Percentiles rank a stretch among this genome's conserved stretches.
phyloP scores from a whole-genome alignment of 2,329 filamentous ascomycete species.

The Pseudopithomyces chartarum region DNA sequence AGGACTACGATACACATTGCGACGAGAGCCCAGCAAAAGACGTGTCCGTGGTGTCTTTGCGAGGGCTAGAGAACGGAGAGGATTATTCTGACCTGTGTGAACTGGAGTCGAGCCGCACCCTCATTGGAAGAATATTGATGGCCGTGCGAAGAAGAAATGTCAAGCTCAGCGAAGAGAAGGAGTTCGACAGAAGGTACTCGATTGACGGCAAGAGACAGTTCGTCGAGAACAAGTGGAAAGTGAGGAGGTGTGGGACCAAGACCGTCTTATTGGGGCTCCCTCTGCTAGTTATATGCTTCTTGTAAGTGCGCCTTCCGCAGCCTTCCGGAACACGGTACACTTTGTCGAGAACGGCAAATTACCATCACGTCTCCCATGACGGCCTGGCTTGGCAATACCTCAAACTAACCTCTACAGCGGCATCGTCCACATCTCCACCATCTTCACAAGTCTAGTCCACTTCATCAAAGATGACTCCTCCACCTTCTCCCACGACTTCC shows the following conservation, averaged over 20 bases:
- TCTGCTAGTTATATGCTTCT: constrained; percentile 32
- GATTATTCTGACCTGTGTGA: constrained; percentile 21
- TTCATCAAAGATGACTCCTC: constrained; percentile 44
- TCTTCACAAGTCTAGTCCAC: constrained; percentile 43
- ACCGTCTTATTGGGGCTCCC: constrained; percentile 25
- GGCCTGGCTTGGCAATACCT: neutral
- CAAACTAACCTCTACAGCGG: constrained; percentile 37
- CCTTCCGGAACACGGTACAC: constrained; percentile 9
- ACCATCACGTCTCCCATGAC: too few species aligned
- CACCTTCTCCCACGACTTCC: constrained; percentile 49
- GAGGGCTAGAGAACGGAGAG: constrained; percentile 32
- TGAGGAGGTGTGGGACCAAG: constrained; percentile 23
- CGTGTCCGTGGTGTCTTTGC: constrained; percentile 21
- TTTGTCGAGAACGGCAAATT: too few species aligned
- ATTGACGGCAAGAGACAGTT: constrained; percentile 25
- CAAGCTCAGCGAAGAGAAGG: constrained; percentile 16
- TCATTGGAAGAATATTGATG: constrained; percentile 39
- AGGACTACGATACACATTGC: constrained; percentile 25
- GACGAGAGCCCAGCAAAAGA: constrained; percentile 20
- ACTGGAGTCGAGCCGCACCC: constrained; percentile 11
- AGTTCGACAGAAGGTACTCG: constrained; percentile 17
- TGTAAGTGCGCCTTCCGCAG: constrained; percentile 33
- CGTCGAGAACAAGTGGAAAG: constrained; percentile 19
- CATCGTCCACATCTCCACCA: constrained; percentile 48
- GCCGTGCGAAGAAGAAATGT: constrained; percentile 29